These are phyloP conservation scores for Coemansia sp. DNA, from an alignment of 192 early-diverging fungal genomes.

Conservation along the genomic window DNA sequence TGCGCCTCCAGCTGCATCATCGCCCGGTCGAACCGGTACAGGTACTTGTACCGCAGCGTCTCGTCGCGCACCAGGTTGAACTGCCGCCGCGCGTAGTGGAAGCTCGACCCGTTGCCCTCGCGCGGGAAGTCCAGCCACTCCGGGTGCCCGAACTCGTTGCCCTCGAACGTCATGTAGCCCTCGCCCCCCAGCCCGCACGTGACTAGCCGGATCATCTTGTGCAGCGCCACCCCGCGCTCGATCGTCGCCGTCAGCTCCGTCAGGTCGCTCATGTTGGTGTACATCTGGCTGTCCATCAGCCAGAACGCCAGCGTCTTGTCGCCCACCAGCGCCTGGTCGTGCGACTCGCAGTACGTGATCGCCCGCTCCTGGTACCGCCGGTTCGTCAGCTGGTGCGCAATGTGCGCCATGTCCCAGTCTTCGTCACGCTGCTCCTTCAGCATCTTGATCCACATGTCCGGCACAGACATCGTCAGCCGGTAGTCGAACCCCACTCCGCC, in stretches of 20 bases:
- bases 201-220: slow-evolving; percentile 94
- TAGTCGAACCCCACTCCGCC: slow-evolving; percentile 98
- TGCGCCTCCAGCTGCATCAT: slow-evolving; percentile 79
- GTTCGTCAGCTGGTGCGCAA: slow-evolving; percentile 86
- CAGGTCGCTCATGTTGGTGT: slow-evolving; percentile 86
- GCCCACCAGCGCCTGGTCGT: slow-evolving; percentile 97
- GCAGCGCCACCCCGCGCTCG: slow-evolving; percentile 90
- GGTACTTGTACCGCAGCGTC: slow-evolving; percentile 87
- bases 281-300: slow-evolving; percentile 99
- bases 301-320: slow-evolving; percentile 99
- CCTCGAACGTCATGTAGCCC: slow-evolving; percentile 95
- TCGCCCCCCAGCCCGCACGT: slow-evolving; percentile 91
- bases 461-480: slow-evolving; percentile 92
- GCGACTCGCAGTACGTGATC: slow-evolving; percentile 93
- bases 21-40: slow-evolving; percentile 84
- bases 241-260: slow-evolving; percentile 81
- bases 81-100: slow-evolving; percentile 93
- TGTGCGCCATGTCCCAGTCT: slow-evolving; percentile 87
- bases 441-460: slow-evolving; percentile 99
- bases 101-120: slow-evolving; percentile 83
- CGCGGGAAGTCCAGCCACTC: slow-evolving; percentile 99
- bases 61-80: slow-evolving; percentile 91
- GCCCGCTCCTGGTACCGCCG: slow-evolving; percentile 87
- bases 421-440: slow-evolving; percentile 89
- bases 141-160: slow-evolving; percentile 98